Evolutionary conservation across 83 land plant genomes (phyloP), one percentile per base, ranked within the genome.

Genomic region (Picea engelmannii): DNA sequence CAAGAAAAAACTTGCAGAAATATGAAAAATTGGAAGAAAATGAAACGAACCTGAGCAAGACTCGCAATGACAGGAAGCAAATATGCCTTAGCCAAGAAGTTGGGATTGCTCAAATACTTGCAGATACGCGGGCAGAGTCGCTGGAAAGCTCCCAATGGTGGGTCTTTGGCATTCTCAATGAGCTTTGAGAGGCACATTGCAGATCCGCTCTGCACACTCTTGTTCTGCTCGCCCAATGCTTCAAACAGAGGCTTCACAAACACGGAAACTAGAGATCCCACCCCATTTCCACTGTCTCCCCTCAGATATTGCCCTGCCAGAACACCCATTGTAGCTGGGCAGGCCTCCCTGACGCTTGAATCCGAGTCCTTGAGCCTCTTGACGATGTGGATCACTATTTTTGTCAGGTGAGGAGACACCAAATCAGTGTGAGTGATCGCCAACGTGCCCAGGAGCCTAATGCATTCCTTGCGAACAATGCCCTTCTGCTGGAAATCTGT

Each of bases 201-300:
- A 17, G 93, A 93, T 17, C 97, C 96, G 4, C 85, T 86, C 81
- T 96, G 98, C 21, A 90, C 93, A 44, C 81, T 85, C 81, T 89
- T 88, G 83, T 85, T 94, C 82, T 94, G 93, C 91, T 98, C 99
- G 20, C 82, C 79, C 87, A 96, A 80, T 3, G 94, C 93, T 84
- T 98, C 99, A 80, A 98, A 89, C 77, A 98, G 77, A 6, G 99
- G 99, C 91, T 96, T 98, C 65, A 90, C 89, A 73, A 95, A 96
- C 69, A 93, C 70, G 23, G 83, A 44, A 0, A 89, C 90, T 68
- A 85, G 78, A 6, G 81, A 64, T 10, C 78, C 55, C 1, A 55
- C 40, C 66, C 74, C 90, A 1, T 52, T 79, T n/a, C 66, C 83
- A 20, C 83, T 79, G 16, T 16, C 80, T 61, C 64, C 63, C 55